A percentile compares a stretch with the other conserved stretches of the same genome.
Evolutionary conservation across 2,329 filamentous ascomycete genomes (phyloP).

Genomic region (Claviceps africana): DNA sequence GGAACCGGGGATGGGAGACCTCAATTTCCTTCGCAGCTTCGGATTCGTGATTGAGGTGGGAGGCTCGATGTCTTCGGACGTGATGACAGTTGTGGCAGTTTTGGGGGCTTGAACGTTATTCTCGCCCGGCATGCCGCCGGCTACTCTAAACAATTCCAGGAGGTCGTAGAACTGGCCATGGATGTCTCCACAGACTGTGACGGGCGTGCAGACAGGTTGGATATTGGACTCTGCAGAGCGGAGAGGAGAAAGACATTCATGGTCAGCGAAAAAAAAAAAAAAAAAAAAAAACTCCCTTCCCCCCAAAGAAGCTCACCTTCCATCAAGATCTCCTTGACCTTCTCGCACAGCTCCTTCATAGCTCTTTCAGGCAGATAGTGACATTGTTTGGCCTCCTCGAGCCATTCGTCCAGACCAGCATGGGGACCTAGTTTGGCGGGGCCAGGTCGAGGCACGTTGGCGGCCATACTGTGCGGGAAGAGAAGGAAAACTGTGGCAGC

Average conservation of each 20-base stretch:
- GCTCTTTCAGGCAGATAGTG: slow-evolving; percentile 90
- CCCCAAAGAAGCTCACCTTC: slow-evolving; percentile 49
- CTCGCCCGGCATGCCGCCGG: slow-evolving; percentile 90
- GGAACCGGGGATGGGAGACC: slow-evolving; percentile 23
- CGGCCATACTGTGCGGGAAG: slow-evolving; percentile 24
- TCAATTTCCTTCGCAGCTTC: slow-evolving; percentile 75
- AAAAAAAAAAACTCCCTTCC: no score
- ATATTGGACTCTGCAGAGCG: slow-evolving; percentile 74
- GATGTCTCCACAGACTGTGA: slow-evolving; percentile 95
- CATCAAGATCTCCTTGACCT: slow-evolving; percentile 98
- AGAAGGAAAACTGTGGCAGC: slow-evolving; percentile 3
- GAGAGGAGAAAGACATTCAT: background rate
- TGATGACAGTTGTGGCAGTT: slow-evolving; percentile 61
- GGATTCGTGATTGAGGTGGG: slow-evolving; percentile 80
- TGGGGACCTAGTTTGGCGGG: slow-evolving; percentile 73
- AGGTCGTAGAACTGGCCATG: slow-evolving; percentile 98
- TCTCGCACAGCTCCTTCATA: slow-evolving; percentile 98
- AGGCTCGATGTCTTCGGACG: slow-evolving; percentile 81
- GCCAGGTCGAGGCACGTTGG: slow-evolving; percentile 67
- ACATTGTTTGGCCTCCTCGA: slow-evolving; percentile 91
- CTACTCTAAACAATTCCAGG: slow-evolving; percentile 89
- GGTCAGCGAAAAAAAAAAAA: background rate
- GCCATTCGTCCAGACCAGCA: slow-evolving; percentile 87
- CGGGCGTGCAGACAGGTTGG: slow-evolving; percentile 89
- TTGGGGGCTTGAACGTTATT: slow-evolving; percentile 53